A percentile compares a stretch with the other conserved stretches of the same genome.
These are phyloP conservation scores for Calamus simplicifolius DNA, from an alignment of 176 grass and related monocot genomes.

Conservation along the genomic window DNA sequence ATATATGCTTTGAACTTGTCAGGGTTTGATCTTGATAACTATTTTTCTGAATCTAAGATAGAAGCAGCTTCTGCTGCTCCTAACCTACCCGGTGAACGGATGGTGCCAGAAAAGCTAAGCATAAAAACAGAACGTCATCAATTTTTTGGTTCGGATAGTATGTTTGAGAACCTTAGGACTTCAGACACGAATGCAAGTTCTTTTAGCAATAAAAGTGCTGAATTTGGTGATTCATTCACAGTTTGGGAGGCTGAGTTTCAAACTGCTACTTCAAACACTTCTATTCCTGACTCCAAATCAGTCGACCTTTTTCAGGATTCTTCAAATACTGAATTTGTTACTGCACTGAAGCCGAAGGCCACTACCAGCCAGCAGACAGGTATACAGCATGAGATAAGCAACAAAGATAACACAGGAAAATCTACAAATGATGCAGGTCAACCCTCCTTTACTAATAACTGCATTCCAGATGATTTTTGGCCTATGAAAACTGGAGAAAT, in stretches of 20 bases:
- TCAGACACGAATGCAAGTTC: constrained; percentile 16
- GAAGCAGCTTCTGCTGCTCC: constrained; percentile 14
- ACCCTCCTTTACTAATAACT: constrained; percentile 22
- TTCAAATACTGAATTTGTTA: constrained; percentile 16
- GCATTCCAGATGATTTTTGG: constrained; percentile 28
- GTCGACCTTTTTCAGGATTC: constrained; percentile 42
- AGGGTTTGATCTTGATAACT: constrained; percentile 49
- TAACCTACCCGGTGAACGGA: background rate
- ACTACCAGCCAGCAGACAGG: constrained; percentile 14
- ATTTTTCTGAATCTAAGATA: constrained; percentile 54
- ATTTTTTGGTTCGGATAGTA: constrained; percentile 7
- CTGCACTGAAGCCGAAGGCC: constrained; percentile 18
- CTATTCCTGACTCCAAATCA: constrained; percentile 23
- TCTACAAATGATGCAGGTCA: constrained; percentile 20
- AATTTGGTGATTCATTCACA: constrained; percentile 45
- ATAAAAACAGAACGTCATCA: constrained; percentile 4
- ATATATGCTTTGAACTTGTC: constrained; percentile 29
- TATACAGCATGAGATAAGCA: constrained; percentile 32
- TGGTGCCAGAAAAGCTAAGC: background rate
- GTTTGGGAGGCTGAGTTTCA: constrained; percentile 81
- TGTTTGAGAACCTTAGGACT: constrained; percentile 11
- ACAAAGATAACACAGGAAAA: constrained; percentile 17
- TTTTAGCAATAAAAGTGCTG: constrained; percentile 23
- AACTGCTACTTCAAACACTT: constrained; percentile 25
- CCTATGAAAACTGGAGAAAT: constrained; percentile 21